Base-by-base conservation (phyloP, 441 rosid species). In the Brassica balearica region DNA sequence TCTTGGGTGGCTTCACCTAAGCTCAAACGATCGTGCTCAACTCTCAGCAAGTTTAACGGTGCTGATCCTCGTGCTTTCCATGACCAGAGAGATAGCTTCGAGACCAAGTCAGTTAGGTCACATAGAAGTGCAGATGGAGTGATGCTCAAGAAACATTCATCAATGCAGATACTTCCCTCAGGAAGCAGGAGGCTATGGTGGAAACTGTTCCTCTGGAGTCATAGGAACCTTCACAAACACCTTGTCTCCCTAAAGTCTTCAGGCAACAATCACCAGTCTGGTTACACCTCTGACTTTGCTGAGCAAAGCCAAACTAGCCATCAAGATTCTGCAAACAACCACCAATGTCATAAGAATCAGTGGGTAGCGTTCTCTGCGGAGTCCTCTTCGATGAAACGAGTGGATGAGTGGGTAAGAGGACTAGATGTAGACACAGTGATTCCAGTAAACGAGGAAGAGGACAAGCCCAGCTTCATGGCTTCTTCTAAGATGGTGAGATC, bases 121-220 rank as follows among this genome's bases (percentile, higher is more conserved):
- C 87, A 68, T 69, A 77, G 73, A 46, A 93, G 94, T 73, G 98
- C 99, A 10, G 99, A 95, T 77, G 84, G 87, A 86, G 99, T 93
- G 76, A 93, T 95, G 93, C 84, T 95, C 72, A 91, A 88, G 89
- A 95, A 92, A 82, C 96, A 87, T 69, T 93, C 99, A 12, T 92
- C 98, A 0, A 93, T 94, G 88, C 98, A 95, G 83, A 86, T 95
- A 77, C 89, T 92, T 41, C 98, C 99, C 6, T 95, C 99, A 0
- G 87, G 97, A 38, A 91, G 97, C 80, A 82, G 93, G 60, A 84
- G 74, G 63, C 83, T 95, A 19, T 92, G 97, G 97, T 91, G 98
- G 98, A 93, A 93, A 70, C 72, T 93, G 71, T 92, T 93, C 72
- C 92, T 95, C 11, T 93, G 99, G 99, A 95, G 99, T 82, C 98